These are phyloP conservation scores for Wickerhamomyces alni DNA, from an alignment of 805 yeast species.

Conservation along the genomic window DNA sequence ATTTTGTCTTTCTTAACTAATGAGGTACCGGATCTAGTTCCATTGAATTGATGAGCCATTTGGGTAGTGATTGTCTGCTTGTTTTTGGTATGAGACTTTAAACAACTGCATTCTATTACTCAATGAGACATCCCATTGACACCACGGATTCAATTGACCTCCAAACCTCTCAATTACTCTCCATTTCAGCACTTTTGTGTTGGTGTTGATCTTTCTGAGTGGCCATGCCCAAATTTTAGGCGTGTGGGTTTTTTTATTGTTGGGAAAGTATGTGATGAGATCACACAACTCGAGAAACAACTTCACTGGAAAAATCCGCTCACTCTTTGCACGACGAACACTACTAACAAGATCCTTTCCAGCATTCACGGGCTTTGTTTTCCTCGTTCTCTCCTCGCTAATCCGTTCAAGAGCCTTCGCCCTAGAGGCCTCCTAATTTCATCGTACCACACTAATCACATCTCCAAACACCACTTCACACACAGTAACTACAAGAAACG, in stretches of 20 bases:
- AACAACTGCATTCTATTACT: no score
- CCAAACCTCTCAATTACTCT: no score
- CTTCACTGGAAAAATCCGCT: not conserved
- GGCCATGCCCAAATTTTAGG: not conserved
- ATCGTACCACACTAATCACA: not conserved
- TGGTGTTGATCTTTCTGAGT: no score
- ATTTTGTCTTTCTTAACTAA: not conserved
- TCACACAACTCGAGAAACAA: not conserved
- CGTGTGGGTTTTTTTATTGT: constrained; percentile 2
- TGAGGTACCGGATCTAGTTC: no score
- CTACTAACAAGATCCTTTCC: not conserved
- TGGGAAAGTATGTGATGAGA: constrained; percentile 1
- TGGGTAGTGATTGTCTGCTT: no score
- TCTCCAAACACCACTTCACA: not conserved
- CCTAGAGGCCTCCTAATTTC: not conserved
- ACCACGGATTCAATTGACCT: no score
- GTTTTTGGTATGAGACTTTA: no score
- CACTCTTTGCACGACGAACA: not conserved
- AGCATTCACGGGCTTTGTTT: constrained; percentile 1
- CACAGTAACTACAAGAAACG: not conserved
- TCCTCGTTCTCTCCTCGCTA: not conserved
- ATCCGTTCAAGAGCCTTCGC: not conserved
- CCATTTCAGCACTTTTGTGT: not conserved
- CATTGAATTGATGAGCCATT: not conserved
- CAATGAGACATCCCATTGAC: no score